These are phyloP conservation scores for Mortierella hygrophila DNA, from an alignment of 192 early-diverging fungal genomes.

Conservation along the genomic window DNA sequence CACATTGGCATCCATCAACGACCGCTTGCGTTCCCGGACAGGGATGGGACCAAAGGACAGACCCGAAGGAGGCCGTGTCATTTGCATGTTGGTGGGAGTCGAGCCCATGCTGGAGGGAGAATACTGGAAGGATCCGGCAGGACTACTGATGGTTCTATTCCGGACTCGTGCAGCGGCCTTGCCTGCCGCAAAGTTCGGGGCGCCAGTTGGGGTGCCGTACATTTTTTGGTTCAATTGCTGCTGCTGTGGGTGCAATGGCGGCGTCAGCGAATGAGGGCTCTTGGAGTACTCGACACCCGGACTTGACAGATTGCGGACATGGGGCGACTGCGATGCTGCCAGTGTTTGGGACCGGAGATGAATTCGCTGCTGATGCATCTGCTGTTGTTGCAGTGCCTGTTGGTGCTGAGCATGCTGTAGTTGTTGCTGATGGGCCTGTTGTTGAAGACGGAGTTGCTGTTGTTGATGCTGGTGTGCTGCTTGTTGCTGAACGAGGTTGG, in stretches of 20 bases:
- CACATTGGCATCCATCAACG: conserved; percentile 48
- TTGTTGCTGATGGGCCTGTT: conserved; percentile 25
- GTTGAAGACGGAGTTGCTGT: conserved; percentile 16
- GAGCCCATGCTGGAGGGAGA: conserved; percentile 41
- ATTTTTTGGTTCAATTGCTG: conserved; percentile 35
- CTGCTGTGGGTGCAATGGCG: conserved; percentile 49
- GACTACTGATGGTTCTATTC: conserved; percentile 51
- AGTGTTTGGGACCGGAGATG: conserved; percentile 45
- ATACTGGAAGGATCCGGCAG: conserved; percentile 51
- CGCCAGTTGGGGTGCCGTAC: conserved; percentile 3
- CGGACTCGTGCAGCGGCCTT: conserved; percentile 34
- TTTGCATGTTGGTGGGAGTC: conserved; percentile 19
- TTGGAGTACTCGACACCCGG: conserved; percentile 37
- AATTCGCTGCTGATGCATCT: conserved; percentile 30
- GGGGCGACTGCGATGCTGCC: conserved; percentile 31
- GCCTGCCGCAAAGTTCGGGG: conserved; percentile 7
- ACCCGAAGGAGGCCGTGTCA: conserved; percentile 45
- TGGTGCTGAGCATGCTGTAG: conserved; percentile 40
- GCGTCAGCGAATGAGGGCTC: conserved; percentile 45
- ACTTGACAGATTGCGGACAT: conserved; percentile 38
- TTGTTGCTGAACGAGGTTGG: conserved; percentile 8
- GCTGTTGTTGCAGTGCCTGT: conserved; percentile 34
- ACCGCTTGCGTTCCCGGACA: conserved; percentile 51
- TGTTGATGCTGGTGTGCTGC: conserved; percentile 31
- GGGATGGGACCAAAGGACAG: conserved; percentile 50